A percentile compares a stretch with the other conserved stretches of the same genome.
Conservation (phyloP, 2,329 filamentous ascomycete genomes). For the Cryphonectria carpinicola region DNA sequence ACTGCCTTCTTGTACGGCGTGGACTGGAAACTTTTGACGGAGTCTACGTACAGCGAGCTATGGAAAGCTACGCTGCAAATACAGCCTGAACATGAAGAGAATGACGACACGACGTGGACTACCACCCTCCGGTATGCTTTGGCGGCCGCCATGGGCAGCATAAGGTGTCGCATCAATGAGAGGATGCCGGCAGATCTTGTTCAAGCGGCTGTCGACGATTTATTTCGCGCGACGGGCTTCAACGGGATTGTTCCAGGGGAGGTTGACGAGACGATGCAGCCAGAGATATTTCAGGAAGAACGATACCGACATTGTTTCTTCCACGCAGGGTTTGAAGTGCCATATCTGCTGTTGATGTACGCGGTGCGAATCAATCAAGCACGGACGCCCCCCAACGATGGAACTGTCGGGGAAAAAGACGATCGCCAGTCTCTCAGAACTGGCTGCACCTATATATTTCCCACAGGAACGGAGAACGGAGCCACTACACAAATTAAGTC, state of each 20-base stretch:
- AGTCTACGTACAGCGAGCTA: not conserved
- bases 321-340: not conserved
- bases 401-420: too few species aligned
- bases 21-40: not conserved
- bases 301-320: not conserved
- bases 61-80: not conserved
- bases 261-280: not conserved
- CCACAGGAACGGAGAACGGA: too few species aligned
- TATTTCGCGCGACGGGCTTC: not conserved
- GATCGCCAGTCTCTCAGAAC: too few species aligned
- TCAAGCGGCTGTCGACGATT: not conserved
- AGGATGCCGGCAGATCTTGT: not conserved
- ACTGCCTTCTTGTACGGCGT: not conserved
- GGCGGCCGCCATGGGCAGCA: not conserved
- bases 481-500: too few species aligned
- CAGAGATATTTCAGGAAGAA: not conserved
- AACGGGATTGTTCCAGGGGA: not conserved
- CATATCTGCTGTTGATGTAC: not conserved
- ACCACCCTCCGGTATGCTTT: not conserved
- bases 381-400: not conserved
- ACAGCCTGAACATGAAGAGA: not conserved
- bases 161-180: not conserved
- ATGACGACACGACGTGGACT: not conserved
- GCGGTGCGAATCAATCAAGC: not conserved
- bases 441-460: too few species aligned